These are phyloP conservation scores for Colletotrichum musicola DNA, from an alignment of 2,329 filamentous ascomycete genomes.

Conservation along the genomic window DNA sequence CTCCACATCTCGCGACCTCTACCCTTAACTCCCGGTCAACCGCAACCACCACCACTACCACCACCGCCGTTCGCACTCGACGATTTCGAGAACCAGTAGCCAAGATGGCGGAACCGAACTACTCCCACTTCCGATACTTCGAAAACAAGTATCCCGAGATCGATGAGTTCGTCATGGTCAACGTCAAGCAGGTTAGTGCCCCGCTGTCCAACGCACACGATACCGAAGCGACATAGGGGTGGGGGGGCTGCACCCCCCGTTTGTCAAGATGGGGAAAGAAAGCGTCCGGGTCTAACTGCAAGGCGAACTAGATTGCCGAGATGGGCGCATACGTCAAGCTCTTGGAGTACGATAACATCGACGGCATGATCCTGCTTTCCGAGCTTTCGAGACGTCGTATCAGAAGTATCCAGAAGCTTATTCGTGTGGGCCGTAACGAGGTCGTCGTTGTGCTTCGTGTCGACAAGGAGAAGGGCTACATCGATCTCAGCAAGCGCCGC, in stretches of 20 bases:
- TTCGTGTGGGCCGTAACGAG: constrained; percentile 97
- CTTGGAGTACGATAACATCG: constrained; percentile 99
- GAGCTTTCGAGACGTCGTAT: constrained; percentile 99
- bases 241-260: constrained; percentile 7
- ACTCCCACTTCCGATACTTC: constrained; percentile 79
- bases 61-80: constrained; percentile 35
- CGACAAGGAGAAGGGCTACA: constrained; percentile 99
- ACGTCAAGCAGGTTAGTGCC: constrained; percentile 89
- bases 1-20: constrained; percentile 42
- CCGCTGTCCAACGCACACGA: constrained; percentile 38
- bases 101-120: constrained; percentile 95
- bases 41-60: constrained; percentile 39
- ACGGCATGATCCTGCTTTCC: constrained; percentile 99
- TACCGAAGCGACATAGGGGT: constrained; percentile 10
- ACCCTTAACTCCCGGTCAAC: constrained; percentile 14
- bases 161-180: constrained; percentile 99
- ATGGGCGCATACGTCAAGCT: constrained; percentile 99
- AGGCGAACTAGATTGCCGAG: constrained; percentile 82
- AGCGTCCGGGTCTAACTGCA: constrained; percentile 40
- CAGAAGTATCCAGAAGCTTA: constrained; percentile 98
- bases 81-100: constrained; percentile 54
- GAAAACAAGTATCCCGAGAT: constrained; percentile 98
- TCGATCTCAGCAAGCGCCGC: constrained; percentile 98
- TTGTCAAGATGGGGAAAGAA: neutral
- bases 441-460: constrained; percentile 98